phyloP scores from a whole-genome alignment of 2,329 filamentous ascomycete genomes.

The Raffaelea ambrosiae region DNA sequence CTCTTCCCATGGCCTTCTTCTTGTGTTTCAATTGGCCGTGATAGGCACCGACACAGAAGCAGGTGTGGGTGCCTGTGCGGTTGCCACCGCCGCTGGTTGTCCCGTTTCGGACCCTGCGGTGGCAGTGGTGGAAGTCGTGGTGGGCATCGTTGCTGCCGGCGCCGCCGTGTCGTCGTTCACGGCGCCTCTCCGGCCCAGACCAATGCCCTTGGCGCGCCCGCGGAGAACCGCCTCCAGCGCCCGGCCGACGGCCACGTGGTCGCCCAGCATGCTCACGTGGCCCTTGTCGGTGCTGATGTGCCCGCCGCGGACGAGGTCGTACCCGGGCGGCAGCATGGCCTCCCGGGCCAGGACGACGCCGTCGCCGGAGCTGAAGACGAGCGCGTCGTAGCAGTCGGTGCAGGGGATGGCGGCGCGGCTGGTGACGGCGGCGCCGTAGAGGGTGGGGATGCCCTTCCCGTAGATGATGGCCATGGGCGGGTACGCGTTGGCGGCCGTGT shows the following conservation, averaged over 20 bases:
- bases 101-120: too few relatives aligned
- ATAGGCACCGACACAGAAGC: too few relatives aligned
- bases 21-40: too few relatives aligned
- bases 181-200: conserved; percentile 36
- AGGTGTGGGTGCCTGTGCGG: too few relatives aligned
- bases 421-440: conserved; percentile 69
- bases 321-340: conserved; percentile 77
- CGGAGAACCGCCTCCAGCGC: conserved; percentile 61
- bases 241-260: conserved; percentile 70
- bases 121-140: too few relatives aligned
- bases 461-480: conserved; percentile 79
- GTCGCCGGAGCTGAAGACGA: conserved; percentile 80
- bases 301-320: conserved; percentile 63
- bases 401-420: conserved; percentile 66
- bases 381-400: conserved; percentile 73
- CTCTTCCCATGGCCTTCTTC: too few relatives aligned
- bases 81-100: too few relatives aligned
- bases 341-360: conserved; percentile 81
- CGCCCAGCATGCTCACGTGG: conserved; percentile 80
- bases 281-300: conserved; percentile 73
- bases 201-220: conserved; percentile 65
- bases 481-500: conserved; percentile 61
- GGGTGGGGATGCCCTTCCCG: conserved; percentile 77
- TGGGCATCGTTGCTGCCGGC: too few relatives aligned
- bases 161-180: background rate